Conservation (phyloP, 345 rosid genomes). For the Eutrema yunnanense region DNA sequence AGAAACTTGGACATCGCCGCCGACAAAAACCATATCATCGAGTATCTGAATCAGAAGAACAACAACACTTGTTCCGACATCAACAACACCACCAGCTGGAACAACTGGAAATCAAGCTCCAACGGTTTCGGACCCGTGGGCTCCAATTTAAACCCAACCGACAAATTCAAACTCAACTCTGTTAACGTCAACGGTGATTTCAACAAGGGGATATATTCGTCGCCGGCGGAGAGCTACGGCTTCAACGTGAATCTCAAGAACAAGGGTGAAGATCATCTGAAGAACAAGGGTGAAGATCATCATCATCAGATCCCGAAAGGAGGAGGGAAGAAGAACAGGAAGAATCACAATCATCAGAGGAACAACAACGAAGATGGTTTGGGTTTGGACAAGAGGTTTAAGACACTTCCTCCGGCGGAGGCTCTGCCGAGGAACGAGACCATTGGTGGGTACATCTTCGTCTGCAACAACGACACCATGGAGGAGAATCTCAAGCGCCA, state of each 20-base stretch:
- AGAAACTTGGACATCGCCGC: slow-evolving; percentile 61
- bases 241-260: slow-evolving; percentile 27
- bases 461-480: slow-evolving; percentile 99
- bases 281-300: slow-evolving; percentile 45
- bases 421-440: slow-evolving; percentile 86
- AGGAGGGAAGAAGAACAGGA: slow-evolving; percentile 47
- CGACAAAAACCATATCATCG: slow-evolving; percentile 16
- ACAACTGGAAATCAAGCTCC: slow-evolving; percentile 21
- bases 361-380: slow-evolving; percentile 23
- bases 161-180: slow-evolving; percentile 26
- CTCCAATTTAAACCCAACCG: slow-evolving; percentile 11
- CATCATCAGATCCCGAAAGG: slow-evolving; percentile 35
- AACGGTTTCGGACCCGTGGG: slow-evolving; percentile 24
- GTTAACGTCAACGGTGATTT: slow-evolving; percentile 51
- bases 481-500: slow-evolving; percentile 81
- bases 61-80: slow-evolving; percentile 24
- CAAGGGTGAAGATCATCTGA: slow-evolving; percentile 14
- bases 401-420: slow-evolving; percentile 92
- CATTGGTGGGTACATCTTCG: slow-evolving; percentile 94
- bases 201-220: slow-evolving; percentile 64
- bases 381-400: slow-evolving; percentile 75
- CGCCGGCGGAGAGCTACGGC: slow-evolving; percentile 11
- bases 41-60: slow-evolving; percentile 20
- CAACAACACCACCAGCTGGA: slow-evolving; percentile 7
- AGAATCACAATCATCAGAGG: slow-evolving; percentile 32